Evolutionary conservation across 1,139 yeast genomes (phyloP), one percentile per base, ranked within the genome.

Genomic region (Geotrichum carabidarum): DNA sequence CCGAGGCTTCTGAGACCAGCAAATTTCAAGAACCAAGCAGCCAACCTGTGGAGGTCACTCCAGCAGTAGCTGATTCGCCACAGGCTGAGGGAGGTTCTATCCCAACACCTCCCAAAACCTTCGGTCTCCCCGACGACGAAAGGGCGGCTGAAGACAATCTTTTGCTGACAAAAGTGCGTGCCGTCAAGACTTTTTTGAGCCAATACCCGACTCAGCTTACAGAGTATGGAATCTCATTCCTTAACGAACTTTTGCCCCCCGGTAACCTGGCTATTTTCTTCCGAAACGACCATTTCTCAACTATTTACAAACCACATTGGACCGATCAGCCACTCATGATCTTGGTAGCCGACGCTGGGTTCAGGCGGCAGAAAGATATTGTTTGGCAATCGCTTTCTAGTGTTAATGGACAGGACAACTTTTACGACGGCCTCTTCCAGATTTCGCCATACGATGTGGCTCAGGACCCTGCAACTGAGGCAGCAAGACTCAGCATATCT

Each of bases 231-330:
- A 66, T 88, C 18, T 58, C 65, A 2, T 69, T 67, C 43, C 62
- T 82, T 49, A 62, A 69, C 22, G 69, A 71, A 2, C 65, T 75
- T 14, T 67, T 86, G 49, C 68, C 74, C 50, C 70, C 75, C 12
- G 75, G 77, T 22, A 70, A 82, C 36, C 75, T 85, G 58, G 77
- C 82, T 1, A 81, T 90, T 0, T 78, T 90, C 57, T 90, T 90
- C 73, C 75, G 96, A 63, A 90, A 90, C 68, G 88, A 89, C 68
- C 96, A 89, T 68, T 90, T 87, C 69, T 79, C 80, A 57, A 86
- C 96, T 0, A 69, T 89, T 12, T 78, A 78, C 65, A 86, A 85
- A 64, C 75, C 75, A 50, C 66, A 58, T 12, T 60, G 58, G 14
- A 53, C 65, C 32, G 59, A 68, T 74, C 52, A 78, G 3, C 44